Evolutionary conservation across 345 rosid genomes (phyloP), one percentile per base, ranked within the genome.

Genomic region (Erysimum cheiranthoides): DNA sequence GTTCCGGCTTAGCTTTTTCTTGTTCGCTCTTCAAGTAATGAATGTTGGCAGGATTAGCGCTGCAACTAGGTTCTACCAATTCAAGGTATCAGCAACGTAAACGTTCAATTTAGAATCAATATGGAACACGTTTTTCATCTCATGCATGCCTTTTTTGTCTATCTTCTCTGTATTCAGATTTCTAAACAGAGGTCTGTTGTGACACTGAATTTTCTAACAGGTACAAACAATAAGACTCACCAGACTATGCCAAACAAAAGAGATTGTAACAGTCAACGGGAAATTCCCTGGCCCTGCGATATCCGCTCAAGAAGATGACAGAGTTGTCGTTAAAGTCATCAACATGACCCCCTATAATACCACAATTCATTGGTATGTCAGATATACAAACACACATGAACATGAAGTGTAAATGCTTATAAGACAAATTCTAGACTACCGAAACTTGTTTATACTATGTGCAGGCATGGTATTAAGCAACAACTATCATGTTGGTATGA

Each of bases 391-490:
- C 14, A 28, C 9, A 53, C 31, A 17, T 77, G 31, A n/a, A 40
- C 39, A 40, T 52, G 32, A 36, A 39, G 10, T 13, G n/a, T 32
- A 31, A 21, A 40, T 60, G 10, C 10, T 46, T 46, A 8, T 39
- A 11, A 57, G 43, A 50, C 2, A 3, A 52, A 64, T 2, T 49
- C 2, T 59, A 40, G 13, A 5, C 32, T 78, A 42, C 66, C 25
- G 16, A 28, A 17, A 32, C 2, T 25, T 49, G 57, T 50, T 8
- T 62, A 31, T 62, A 27, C 35, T 7, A 68, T 35, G 14, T 46
- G 13, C 34, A 90, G 98, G 98, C 98, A 93, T 74, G 98, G 97
- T 16, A 86, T 93, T 21, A 84, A 90, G 83, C 98, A 90, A 76
- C 85, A 73, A 75, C 78, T 85, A 42, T 88, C 98, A 5, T 88